Conservation (phyloP, 2,329 filamentous ascomycete species). For the Paracoccidioides brasiliensis region DNA sequence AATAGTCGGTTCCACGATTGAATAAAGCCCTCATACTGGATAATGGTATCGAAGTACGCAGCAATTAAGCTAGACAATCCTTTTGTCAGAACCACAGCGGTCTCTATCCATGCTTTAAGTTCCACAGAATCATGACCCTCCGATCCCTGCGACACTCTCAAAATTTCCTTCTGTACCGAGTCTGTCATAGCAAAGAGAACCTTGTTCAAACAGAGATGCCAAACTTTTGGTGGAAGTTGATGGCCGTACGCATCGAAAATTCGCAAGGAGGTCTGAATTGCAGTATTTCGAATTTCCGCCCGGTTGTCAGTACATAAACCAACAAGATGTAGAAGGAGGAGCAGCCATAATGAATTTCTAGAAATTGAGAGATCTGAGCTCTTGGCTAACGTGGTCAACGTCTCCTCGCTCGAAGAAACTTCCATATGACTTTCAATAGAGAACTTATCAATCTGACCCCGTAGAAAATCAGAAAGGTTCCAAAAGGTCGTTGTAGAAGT, state of each 20-base stretch:
- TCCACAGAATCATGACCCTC: constrained; percentile 17
- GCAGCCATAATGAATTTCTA: constrained; percentile 21
- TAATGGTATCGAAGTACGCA: constrained; percentile 62
- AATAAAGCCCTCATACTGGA: constrained; percentile 52
- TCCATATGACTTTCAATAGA: constrained; percentile 27
- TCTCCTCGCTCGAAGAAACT: constrained; percentile 41
- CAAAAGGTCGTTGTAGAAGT: constrained; percentile 94
- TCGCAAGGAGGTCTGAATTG: constrained; percentile 77
- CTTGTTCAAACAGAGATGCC: constrained; percentile 68
- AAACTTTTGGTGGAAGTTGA: constrained; percentile 61
- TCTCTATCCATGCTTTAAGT: constrained; percentile 54
- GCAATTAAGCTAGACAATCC: constrained; percentile 62
- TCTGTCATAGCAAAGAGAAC: constrained; percentile 69
- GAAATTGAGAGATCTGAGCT: constrained; percentile 48
- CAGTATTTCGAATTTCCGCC: constrained; percentile 40
- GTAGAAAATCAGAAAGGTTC: constrained; percentile 82
- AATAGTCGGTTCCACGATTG: constrained; percentile 65
- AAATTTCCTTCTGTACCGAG: constrained; percentile 47
- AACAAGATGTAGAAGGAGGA: constrained; percentile 28
- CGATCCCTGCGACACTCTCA: constrained; percentile 8
- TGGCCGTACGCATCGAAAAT: constrained; percentile 89
- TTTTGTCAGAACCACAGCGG: constrained; percentile 58
- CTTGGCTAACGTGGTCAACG: constrained; percentile 46
- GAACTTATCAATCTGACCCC: constrained; percentile 34
- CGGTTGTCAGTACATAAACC: constrained; percentile 29